Evolutionary conservation across 805 yeast genomes (phyloP).

Genomic region (Saccharomyces mikatae): DNA sequence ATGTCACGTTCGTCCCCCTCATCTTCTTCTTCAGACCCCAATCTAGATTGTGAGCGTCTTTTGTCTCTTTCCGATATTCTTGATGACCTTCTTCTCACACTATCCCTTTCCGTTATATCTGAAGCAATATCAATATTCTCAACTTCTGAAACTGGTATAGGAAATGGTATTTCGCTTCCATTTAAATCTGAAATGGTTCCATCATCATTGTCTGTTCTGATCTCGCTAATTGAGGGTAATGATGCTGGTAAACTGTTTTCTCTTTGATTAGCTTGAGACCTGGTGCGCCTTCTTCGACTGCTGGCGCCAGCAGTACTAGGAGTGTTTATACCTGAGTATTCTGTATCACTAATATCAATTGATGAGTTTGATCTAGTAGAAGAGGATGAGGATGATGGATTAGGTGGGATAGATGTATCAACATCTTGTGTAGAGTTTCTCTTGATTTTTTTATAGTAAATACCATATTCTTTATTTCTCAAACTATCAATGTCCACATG

Average conservation of each 20-base stretch:
- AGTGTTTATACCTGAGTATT: slow-evolving; percentile 3
- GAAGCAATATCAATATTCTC: background rate
- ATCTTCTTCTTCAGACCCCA: background rate
- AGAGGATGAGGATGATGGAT: slow-evolving; percentile 3
- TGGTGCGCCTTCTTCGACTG: slow-evolving; percentile 3
- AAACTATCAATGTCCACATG: slow-evolving; percentile 24
- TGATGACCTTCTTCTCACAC: slow-evolving; percentile 19
- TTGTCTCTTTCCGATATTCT: slow-evolving; percentile 16
- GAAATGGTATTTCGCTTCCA: background rate
- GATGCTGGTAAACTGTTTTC: background rate
- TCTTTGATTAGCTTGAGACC: slow-evolving; percentile 1
- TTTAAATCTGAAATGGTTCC: background rate
- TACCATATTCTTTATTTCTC: slow-evolving; percentile 21
- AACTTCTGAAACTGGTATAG: background rate
- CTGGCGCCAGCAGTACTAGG: background rate
- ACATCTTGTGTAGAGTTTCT: slow-evolving; percentile 1
- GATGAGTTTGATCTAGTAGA: slow-evolving; percentile 3
- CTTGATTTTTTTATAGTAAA: slow-evolving; percentile 21
- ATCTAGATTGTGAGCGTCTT: background rate
- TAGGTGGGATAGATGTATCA: background rate
- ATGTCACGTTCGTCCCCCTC: slow-evolving; percentile 4
- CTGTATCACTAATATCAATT: slow-evolving; percentile 5
- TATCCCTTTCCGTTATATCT: slow-evolving; percentile 2
- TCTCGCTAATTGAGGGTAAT: background rate
- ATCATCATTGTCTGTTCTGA: background rate